Evolutionary conservation across 306 rosid genomes (phyloP).

Genomic region (Delonix regia): DNA sequence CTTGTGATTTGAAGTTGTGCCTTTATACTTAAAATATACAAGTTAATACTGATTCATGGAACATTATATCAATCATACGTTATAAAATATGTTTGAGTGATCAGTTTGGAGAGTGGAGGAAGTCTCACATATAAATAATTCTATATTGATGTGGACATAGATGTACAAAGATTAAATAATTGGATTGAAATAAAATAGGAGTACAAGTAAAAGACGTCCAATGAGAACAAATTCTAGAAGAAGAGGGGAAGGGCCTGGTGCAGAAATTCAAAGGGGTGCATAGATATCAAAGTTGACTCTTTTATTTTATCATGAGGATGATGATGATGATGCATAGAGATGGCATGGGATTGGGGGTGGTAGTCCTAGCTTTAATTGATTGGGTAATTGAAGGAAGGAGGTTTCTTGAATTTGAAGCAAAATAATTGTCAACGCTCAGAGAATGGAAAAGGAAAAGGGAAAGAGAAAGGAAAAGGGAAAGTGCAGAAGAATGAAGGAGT

Average conservation of each 20-base stretch:
- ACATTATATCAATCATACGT: background rate
- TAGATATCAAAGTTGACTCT: slow-evolving; percentile 67
- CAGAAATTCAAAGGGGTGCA: slow-evolving; percentile 42
- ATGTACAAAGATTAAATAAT: slow-evolving; percentile 10
- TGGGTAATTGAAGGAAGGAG: slow-evolving; percentile 41
- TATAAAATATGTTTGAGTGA: background rate
- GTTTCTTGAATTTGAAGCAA: slow-evolving; percentile 61
- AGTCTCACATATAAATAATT: background rate
- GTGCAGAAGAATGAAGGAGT: background rate
- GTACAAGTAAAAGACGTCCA: slow-evolving; percentile 42
- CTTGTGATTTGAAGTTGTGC: background rate
- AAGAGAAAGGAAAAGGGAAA: background rate
- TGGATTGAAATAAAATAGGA: slow-evolving; percentile 7
- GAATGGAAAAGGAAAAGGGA: slow-evolving; percentile 29
- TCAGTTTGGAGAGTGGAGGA: slow-evolving; percentile 14
- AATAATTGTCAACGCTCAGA: slow-evolving; percentile 48
- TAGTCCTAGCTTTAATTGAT: slow-evolving; percentile 46
- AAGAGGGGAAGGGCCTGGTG: background rate
- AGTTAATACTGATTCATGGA: background rate
- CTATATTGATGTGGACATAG: slow-evolving; percentile 22
- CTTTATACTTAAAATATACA: background rate
- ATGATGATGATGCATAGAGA: slow-evolving; percentile 20
- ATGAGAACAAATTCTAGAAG: slow-evolving; percentile 51
- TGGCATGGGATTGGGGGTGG: slow-evolving; percentile 19
- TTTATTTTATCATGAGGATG: background rate